phyloP scores from a whole-genome alignment of 2,329 filamentous ascomycete species.

The Chaetomium strumarium region DNA sequence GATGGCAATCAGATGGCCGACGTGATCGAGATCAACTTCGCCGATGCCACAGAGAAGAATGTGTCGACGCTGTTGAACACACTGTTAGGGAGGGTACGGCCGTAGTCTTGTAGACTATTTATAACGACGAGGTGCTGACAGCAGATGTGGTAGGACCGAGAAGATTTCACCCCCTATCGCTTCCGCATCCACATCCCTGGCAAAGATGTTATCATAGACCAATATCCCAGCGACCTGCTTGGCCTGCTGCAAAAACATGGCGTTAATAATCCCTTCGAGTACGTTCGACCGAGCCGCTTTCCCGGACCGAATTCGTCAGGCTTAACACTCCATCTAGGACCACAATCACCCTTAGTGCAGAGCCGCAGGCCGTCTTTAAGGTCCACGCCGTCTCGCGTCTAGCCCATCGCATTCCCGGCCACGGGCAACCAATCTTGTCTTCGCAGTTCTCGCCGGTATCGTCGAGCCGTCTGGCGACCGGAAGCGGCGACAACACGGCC shows the following conservation, averaged over 20 bases:
- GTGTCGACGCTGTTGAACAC: slow-evolving; percentile 83
- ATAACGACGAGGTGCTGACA: not conserved
- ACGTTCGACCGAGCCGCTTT: slow-evolving; percentile 30
- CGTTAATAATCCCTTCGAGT: slow-evolving; percentile 52
- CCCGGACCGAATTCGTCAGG: not conserved
- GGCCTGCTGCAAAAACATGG: slow-evolving; percentile 50
- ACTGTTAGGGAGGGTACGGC: slow-evolving; percentile 66
- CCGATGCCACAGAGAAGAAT: slow-evolving; percentile 82
- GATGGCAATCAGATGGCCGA: slow-evolving; percentile 66
- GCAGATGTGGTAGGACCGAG: slow-evolving; percentile 37
- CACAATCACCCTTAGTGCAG: slow-evolving; percentile 47
- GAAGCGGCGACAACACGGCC: slow-evolving; percentile 85
- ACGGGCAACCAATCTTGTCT: slow-evolving; percentile 84
- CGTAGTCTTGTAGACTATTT: not conserved
- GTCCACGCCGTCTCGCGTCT: slow-evolving; percentile 89
- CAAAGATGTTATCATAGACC: slow-evolving; percentile 48
- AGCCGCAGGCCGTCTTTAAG: slow-evolving; percentile 87
- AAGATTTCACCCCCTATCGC: slow-evolving; percentile 56
- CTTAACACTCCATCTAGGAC: slow-evolving; percentile 28
- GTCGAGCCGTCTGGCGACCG: slow-evolving; percentile 75
- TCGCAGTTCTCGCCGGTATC: slow-evolving; percentile 78
- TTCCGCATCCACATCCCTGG: slow-evolving; percentile 55
- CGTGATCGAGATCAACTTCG: slow-evolving; percentile 68
- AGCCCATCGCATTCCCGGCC: slow-evolving; percentile 80
- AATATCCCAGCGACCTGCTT: slow-evolving; percentile 50